These are phyloP conservation scores for Candida suzukii DNA, from an alignment of 805 yeast species.

Conservation along the genomic window DNA sequence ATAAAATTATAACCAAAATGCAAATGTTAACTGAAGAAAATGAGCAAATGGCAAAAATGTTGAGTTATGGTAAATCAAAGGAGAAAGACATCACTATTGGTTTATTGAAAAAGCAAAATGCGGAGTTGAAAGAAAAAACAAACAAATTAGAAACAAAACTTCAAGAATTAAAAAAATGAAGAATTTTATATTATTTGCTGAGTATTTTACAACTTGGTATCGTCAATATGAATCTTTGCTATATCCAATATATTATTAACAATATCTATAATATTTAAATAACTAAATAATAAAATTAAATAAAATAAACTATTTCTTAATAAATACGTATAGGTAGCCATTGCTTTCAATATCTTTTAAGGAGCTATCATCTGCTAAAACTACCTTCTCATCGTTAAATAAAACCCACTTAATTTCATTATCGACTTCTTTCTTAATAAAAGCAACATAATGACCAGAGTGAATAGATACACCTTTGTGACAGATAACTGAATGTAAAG, in stretches of 20 bases:
- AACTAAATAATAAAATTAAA: no score
- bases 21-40: slow-evolving; percentile 61
- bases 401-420: slow-evolving; percentile 56
- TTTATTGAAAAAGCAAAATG: slow-evolving; percentile 43
- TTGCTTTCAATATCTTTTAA: slow-evolving; percentile 36
- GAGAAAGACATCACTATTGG: slow-evolving; percentile 66
- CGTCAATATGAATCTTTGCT: no score
- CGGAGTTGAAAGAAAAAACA: slow-evolving; percentile 34
- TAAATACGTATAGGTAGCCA: slow-evolving; percentile 41
- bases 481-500: slow-evolving; percentile 62
- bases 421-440: slow-evolving; percentile 40
- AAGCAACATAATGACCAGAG: slow-evolving; percentile 89
- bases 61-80: slow-evolving; percentile 70
- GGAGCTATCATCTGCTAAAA: slow-evolving; percentile 37
- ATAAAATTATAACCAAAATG: slow-evolving; percentile 58
- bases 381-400: slow-evolving; percentile 88
- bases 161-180: slow-evolving; percentile 3
- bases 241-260: no score
- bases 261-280: no score
- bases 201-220: no score
- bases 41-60: slow-evolving; percentile 58
- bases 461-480: slow-evolving; percentile 89
- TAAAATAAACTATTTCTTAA: no score
- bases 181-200: neutral
- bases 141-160: slow-evolving; percentile 21